These are phyloP conservation scores for Tetracladium marchalianum DNA, from an alignment of 495 filamentous ascomycete genomes.

Conservation along the genomic window DNA sequence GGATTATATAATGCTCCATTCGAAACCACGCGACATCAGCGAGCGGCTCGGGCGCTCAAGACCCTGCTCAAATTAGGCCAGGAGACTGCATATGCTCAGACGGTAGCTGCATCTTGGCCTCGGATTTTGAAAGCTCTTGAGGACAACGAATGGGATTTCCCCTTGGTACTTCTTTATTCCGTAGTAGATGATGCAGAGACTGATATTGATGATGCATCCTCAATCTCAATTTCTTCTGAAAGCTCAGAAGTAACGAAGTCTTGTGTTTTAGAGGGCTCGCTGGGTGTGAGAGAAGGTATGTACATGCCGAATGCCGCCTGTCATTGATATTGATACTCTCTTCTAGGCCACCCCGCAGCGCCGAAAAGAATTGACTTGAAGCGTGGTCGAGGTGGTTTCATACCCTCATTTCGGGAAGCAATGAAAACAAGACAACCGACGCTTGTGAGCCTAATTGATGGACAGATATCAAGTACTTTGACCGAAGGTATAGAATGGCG, in stretches of 20 bases:
- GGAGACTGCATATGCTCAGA: slow-evolving; percentile 49
- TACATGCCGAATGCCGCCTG: slow-evolving; percentile 37
- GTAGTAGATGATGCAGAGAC: slow-evolving; percentile 38
- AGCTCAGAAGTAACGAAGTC: slow-evolving; percentile 3
- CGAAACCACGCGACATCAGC: slow-evolving; percentile 51
- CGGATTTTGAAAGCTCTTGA: slow-evolving; percentile 43
- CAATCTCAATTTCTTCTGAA: slow-evolving; percentile 1
- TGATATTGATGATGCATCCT: neutral
- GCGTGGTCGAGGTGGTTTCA: slow-evolving; percentile 49
- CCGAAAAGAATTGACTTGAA: slow-evolving; percentile 40
- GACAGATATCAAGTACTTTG: slow-evolving; percentile 13
- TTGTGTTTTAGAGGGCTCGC: slow-evolving; percentile 36
- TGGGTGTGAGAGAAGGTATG: slow-evolving; percentile 44
- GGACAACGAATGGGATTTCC: slow-evolving; percentile 49
- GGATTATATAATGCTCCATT: slow-evolving; percentile 58
- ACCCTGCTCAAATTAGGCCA: slow-evolving; percentile 54
- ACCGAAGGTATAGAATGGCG: slow-evolving; percentile 30
- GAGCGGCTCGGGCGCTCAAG: slow-evolving; percentile 51
- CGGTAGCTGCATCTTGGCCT: slow-evolving; percentile 52
- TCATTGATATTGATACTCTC: too few relatives aligned
- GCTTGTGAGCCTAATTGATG: slow-evolving; percentile 6
- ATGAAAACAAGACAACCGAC: slow-evolving; percentile 42
- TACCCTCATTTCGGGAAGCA: slow-evolving; percentile 53
- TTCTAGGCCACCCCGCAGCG: slow-evolving; percentile 12
- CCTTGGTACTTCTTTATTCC: slow-evolving; percentile 54